Evolutionary conservation across 495 filamentous ascomycete genomes (phyloP), one percentile per base, ranked within the genome.

Genomic region (Lepidopterella palustris): DNA sequence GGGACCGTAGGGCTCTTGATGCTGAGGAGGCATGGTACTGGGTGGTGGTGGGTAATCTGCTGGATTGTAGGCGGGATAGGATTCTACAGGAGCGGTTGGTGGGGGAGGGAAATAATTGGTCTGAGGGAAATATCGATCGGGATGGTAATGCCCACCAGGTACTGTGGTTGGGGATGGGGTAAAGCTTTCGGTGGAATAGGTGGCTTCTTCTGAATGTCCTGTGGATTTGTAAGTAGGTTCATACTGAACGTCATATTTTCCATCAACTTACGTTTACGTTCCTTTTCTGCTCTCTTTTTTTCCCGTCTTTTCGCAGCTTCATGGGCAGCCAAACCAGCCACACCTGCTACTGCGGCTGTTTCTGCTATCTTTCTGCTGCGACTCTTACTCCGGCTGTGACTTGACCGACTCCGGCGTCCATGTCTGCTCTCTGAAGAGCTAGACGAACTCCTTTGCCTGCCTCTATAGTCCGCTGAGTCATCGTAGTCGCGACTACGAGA

Each of bases 271-370:
- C 67, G 42, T 31, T 57, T 53, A 57, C 65, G 61, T 62, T 76
- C 72, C 54, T 68, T 67, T 55, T 74, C 72, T 49, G 67, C 67
- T 63, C 71, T 72, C 69, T 83, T 80, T 67, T 80, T 78, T 59
- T 89, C 86, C 60, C 80, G 80, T 49, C 80, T 83, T 69, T 90
- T 87, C 59, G 82, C 72, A 56, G 79, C 79, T 63, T 83, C 79
- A 71, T 83, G 87, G 18, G 90, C 83, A n/a, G 87, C 88, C 60
- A 92, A 79, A 4, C 86, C 90, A 13, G 87, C 84, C 0, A 86
- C 89, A 20, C 82, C 85, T 24, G 87, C 85, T 27, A 82, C 87
- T 26, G 86, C 76, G 5, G 82, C 89, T 2, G 81, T 87, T 23
- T 81, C 82, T 47, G 87, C 85, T n/a, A 89, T 56, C 42, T 84